Evolutionary conservation across 768 basidiomycete species (phyloP).

Genomic region (Leccinellum rugosiceps): DNA sequence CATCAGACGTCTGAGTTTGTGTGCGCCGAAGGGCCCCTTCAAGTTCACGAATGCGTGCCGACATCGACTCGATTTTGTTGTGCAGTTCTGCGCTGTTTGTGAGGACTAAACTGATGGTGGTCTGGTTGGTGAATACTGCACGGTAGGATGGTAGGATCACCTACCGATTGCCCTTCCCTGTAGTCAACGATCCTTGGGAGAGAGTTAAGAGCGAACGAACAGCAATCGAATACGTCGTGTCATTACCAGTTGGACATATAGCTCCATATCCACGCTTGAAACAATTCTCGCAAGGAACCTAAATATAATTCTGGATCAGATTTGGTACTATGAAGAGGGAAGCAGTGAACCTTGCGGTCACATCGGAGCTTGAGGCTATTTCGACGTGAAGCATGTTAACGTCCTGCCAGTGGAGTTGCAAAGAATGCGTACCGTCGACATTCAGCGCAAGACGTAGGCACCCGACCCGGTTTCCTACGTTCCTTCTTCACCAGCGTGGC

Average conservation of each 20-base stretch:
- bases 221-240: slow-evolving; percentile 1
- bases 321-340: neutral
- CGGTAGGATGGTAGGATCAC: slow-evolving; percentile 1
- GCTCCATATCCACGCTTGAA: slow-evolving; percentile 69
- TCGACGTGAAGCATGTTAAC: neutral
- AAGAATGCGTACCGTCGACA: slow-evolving; percentile 33
- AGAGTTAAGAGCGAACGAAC: slow-evolving; percentile 3
- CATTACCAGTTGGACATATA: slow-evolving; percentile 72
- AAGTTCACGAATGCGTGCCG: slow-evolving; percentile 55
- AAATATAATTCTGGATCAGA: slow-evolving; percentile 16
- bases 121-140: neutral
- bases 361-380: slow-evolving; percentile 60
- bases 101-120: slow-evolving; percentile 46
- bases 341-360: slow-evolving; percentile 50
- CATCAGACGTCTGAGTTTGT: slow-evolving; percentile 46
- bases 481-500: slow-evolving; percentile 25
- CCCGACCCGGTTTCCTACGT: slow-evolving; percentile 48
- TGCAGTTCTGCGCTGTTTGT: slow-evolving; percentile 72
- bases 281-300: slow-evolving; percentile 81
- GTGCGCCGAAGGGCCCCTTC: slow-evolving; percentile 54
- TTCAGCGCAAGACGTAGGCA: slow-evolving; percentile 42
- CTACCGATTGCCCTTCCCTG: slow-evolving; percentile 59
- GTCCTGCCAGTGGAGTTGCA: neutral
- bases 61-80: slow-evolving; percentile 54
- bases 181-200: slow-evolving; percentile 46